Conservation (phyloP, 371 early-diverging fungal species). For the Lichtheimia ornata region DNA sequence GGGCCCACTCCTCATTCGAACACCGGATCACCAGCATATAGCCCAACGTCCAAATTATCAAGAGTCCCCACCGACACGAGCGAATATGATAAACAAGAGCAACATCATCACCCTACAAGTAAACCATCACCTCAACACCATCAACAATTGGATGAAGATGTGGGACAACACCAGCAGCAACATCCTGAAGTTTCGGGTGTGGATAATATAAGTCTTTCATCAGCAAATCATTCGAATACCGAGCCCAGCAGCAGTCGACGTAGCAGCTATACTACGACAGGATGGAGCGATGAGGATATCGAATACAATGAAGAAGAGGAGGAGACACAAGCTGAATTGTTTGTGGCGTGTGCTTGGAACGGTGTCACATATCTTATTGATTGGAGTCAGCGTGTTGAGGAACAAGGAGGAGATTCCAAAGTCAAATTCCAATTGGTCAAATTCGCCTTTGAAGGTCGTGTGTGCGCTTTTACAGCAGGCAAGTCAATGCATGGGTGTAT, state of each 20-base stretch:
- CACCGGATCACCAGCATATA: conserved; percentile 18
- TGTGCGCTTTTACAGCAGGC: conserved; percentile 81
- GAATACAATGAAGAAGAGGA: conserved; percentile 23
- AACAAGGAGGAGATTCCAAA: conserved; percentile 17
- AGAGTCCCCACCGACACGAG: conserved; percentile 11
- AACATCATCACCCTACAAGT: background rate
- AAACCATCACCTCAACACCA: background rate
- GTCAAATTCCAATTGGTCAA: conserved; percentile 68
- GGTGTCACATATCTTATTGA: conserved; percentile 77
- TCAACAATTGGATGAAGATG: background rate
- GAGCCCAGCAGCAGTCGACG: background rate
- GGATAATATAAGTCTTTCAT: background rate
- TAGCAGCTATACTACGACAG: background rate
- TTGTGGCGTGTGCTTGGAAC: conserved; percentile 83
- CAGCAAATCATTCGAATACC: background rate
- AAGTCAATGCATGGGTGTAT: background rate
- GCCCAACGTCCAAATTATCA: conserved; percentile 17
- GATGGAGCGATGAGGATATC: conserved; percentile 25
- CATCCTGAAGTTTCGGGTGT: background rate
- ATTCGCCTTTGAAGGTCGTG: conserved; percentile 81
- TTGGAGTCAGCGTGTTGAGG: conserved; percentile 38
- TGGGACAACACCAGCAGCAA: background rate
- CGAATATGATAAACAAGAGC: background rate
- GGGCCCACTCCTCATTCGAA: conserved; percentile 14
- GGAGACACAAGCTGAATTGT: conserved; percentile 56